Percentiles rank a stretch among this genome's conserved stretches.
Evolutionary conservation across 768 basidiomycete species (phyloP).

Genomic region (Pholiota conissans): DNA sequence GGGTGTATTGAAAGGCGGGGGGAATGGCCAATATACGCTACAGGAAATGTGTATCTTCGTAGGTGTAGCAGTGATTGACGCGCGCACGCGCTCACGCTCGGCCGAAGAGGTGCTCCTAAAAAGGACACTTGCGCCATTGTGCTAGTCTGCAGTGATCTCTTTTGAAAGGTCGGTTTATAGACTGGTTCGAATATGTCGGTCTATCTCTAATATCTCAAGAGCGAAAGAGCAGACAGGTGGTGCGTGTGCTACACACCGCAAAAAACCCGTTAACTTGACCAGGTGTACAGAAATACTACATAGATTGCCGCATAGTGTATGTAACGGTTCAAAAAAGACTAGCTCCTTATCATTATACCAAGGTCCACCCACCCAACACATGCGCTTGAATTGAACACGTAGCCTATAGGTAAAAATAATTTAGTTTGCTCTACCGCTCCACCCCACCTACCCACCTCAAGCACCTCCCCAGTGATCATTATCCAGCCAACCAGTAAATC

Average conservation of each 20-base stretch:
- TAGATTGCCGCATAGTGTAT: no score
- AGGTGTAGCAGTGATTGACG: neutral
- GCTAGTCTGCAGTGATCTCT: no score
- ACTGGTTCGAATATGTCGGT: neutral
- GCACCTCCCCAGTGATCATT: neutral
- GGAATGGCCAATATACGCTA: neutral
- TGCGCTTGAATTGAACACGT: no score
- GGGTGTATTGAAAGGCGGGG: neutral
- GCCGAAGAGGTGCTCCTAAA: neutral
- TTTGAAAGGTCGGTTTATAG: no score
- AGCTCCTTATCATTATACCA: neutral
- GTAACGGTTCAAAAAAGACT: neutral
- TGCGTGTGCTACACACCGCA: no score
- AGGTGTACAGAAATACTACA: no score
- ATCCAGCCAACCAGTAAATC: neutral
- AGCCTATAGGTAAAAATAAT: neutral
- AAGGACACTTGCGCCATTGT: neutral
- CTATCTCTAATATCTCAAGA: no score
- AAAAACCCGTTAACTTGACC: no score
- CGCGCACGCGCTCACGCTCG: neutral
- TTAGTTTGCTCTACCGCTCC: neutral
- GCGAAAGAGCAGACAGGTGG: no score
- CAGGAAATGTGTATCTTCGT: neutral
- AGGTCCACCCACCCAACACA: no score
- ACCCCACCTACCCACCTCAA: no score